phyloP scores from a whole-genome alignment of 768 basidiomycete genomes.

The Psilocybe cubensis region DNA sequence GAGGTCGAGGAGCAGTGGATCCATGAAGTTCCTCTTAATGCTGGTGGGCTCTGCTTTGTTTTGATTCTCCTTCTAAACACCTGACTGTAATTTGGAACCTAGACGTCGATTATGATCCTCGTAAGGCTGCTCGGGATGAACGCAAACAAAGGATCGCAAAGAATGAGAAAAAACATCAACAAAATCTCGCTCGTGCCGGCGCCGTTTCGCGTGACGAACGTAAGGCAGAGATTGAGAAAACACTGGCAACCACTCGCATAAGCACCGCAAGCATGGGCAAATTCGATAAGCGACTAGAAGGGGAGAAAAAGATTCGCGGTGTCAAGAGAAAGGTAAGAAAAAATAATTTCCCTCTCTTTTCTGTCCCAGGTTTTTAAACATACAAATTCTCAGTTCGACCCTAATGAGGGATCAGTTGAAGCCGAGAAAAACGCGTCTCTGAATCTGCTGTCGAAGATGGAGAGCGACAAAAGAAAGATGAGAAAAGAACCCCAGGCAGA shows the following conservation, averaged over 20 bases:
- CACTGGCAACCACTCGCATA: constrained; percentile 72
- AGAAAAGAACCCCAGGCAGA: constrained; percentile 46
- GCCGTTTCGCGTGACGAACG: constrained; percentile 48
- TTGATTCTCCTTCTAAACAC: neutral
- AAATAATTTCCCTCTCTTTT: neutral
- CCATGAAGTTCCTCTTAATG: constrained; percentile 85
- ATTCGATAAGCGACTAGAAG: constrained; percentile 89
- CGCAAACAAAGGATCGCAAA: constrained; percentile 84
- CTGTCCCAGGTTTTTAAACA: neutral
- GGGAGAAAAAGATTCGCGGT: constrained; percentile 87
- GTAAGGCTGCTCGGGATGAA: constrained; percentile 71
- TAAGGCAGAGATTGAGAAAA: constrained; percentile 75
- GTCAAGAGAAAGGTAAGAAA: constrained; percentile 86
- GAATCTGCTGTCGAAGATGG: constrained; percentile 77
- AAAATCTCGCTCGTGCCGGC: constrained; percentile 69
- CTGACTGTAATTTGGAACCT: neutral
- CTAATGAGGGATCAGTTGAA: constrained; percentile 66
- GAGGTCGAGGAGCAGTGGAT: constrained; percentile 88
- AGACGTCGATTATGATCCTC: constrained; percentile 86
- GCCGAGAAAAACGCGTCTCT: constrained; percentile 77
- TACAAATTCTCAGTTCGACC: constrained; percentile 69
- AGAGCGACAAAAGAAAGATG: constrained; percentile 70
- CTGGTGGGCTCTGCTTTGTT: constrained; percentile 57
- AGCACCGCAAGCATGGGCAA: constrained; percentile 97
- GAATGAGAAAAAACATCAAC: constrained; percentile 77